Conservation (phyloP, 768 basidiomycete species). For the Sarcodon sp. region DNA sequence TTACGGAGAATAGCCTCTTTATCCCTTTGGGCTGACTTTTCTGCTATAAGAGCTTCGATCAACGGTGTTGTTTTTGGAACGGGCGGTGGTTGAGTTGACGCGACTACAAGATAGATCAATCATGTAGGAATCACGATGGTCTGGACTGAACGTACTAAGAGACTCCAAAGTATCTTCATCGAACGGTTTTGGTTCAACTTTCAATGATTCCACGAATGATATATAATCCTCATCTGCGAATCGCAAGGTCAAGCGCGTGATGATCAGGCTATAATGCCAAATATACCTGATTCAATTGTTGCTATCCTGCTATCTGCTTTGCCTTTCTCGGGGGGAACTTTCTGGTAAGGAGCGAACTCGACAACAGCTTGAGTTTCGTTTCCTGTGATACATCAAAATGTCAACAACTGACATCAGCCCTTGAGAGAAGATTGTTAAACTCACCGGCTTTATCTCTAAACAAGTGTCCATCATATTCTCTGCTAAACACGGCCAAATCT, state of each 20-base stretch:
- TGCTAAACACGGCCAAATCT: conserved; percentile 58
- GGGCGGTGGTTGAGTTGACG: conserved; percentile 43
- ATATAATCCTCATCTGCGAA: conserved; percentile 66
- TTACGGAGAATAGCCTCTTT: conserved; percentile 62
- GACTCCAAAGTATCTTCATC: conserved; percentile 57
- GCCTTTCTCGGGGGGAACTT: conserved; percentile 59
- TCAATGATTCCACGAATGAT: conserved; percentile 67
- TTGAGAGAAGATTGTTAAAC: conserved; percentile 9
- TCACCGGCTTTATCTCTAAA: conserved; percentile 87
- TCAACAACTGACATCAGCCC: background rate
- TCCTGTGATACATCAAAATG: conserved; percentile 31
- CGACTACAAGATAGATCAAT: conserved; percentile 29
- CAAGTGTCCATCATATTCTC: conserved; percentile 82
- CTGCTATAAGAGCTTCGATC: conserved; percentile 84
- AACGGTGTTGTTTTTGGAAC: conserved; percentile 81
- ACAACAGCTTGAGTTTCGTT: conserved; percentile 83
- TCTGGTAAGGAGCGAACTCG: conserved; percentile 91
- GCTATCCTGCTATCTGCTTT: conserved; percentile 73
- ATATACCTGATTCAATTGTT: conserved; percentile 83
- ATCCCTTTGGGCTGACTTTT: conserved; percentile 56
- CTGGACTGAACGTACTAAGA: conserved; percentile 30
- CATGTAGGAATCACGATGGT: background rate
- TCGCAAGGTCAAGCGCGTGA: background rate
- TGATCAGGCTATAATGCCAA: background rate
- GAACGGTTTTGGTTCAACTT: conserved; percentile 24